These are phyloP conservation scores for Physcomitrium patens DNA, from an alignment of 225 moss, liverwort and hornwort genomes.

Conservation along the genomic window DNA sequence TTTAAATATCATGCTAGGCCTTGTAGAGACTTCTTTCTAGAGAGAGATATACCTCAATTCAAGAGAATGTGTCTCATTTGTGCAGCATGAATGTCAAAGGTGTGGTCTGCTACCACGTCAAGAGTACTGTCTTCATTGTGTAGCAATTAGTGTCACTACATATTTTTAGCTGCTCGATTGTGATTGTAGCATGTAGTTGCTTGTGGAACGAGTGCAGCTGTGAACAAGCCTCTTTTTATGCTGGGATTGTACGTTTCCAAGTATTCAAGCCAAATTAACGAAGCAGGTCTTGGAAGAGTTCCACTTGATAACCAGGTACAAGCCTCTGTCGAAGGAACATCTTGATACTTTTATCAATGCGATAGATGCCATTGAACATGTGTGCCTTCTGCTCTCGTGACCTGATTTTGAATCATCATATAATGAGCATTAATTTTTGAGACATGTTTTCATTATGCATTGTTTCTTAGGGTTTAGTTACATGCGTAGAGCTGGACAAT, in stretches of 20 bases:
- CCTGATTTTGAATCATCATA: neutral
- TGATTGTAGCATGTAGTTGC: slow-evolving; percentile 18
- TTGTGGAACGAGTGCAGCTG: slow-evolving; percentile 34
- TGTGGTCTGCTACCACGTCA: neutral
- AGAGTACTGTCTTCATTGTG: neutral
- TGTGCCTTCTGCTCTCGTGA: slow-evolving; percentile 14
- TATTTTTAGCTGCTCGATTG: neutral
- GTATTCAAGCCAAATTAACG: slow-evolving; percentile 37
- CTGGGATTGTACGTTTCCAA: slow-evolving; percentile 56
- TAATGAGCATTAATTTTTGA: neutral
- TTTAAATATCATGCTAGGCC: no score
- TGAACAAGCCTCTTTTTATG: slow-evolving; percentile 59
- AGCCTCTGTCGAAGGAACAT: slow-evolving; percentile 42
- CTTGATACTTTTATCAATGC: slow-evolving; percentile 55
- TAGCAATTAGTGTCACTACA: neutral
- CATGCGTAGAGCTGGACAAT: neutral
- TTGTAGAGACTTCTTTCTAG: no score
- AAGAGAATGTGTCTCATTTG: neutral
- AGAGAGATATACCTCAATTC: no score
- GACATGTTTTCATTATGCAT: no score
- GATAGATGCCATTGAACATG: slow-evolving; percentile 57
- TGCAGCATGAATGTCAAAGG: slow-evolving; percentile 21
- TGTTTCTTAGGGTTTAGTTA: neutral
- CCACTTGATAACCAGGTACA: slow-evolving; percentile 39
- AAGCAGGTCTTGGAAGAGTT: slow-evolving; percentile 45